Base-by-base conservation (phyloP, 1,284 basidiomycete species). In the Vanrija sp. region DNA sequence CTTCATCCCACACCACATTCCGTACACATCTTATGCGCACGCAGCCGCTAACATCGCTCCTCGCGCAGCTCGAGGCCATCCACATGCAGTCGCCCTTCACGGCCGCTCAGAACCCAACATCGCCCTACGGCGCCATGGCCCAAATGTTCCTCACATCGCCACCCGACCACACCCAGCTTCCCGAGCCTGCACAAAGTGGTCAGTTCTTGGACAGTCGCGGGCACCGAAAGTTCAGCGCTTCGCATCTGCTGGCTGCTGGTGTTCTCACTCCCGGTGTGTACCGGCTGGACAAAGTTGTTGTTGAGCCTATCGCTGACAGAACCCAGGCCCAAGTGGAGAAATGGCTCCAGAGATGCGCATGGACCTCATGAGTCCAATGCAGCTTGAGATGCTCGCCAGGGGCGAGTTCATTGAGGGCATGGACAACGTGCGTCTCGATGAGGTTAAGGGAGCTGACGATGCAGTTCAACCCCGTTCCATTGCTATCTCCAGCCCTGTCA, bases 31-130 rank as follows among this genome's bases (percentile, higher is more conserved):
- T 16, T 28, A 43, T 51, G 19, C 21, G 15, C 19, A 21, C 38
- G n/a, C 48, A 21, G 21, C 14, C 10, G 38, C 26, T 23, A 38
- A 38, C 15, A 16, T 47, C 25, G 28, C 29, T 47, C 29, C 46
- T 12, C 28, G 39, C 38, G 28, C 60, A 77, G 74, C 71, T 77
- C 43, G 73, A 75, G 57, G 62, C 68, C 21, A 73, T 77, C 44
- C 74, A 76, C 60, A 76, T 77, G 74, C 75, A 76, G 62, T 76
- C 74, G 5, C 75, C 75, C 1, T 62, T 72, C 6, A 67, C 76
- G 44, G 71, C 65, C 23, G 54, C 61, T 8, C 60, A 50, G 42
- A 71, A 71, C 51, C 67, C 65, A 5, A 58, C 63, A 23, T 67
- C 67, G 42, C 65, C 68, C 1, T 67, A 61, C 54, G 51, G 57